Evolutionary conservation across 805 yeast genomes (phyloP).

Genomic region (Ogataea nitratoaversa): DNA sequence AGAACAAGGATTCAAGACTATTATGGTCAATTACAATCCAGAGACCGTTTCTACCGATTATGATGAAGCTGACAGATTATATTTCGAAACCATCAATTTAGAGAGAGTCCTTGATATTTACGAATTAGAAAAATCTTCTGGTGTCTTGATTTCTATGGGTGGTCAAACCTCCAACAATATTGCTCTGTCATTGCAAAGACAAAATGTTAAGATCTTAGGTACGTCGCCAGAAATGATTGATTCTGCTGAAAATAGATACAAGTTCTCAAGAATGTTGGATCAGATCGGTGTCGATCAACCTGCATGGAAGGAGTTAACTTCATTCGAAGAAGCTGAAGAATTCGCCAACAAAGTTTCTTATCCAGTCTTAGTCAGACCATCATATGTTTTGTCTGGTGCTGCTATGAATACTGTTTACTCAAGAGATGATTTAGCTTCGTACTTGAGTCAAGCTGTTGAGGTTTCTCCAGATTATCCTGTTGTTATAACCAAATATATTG

Average conservation of each 20-base stretch:
- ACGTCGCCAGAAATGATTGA: conserved; percentile 94
- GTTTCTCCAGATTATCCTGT: conserved; percentile 97
- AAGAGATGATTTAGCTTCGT: conserved; percentile 73
- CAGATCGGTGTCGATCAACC: conserved; percentile 95
- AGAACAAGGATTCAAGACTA: conserved; percentile 79
- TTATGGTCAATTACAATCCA: conserved; percentile 97
- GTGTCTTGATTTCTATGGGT: conserved; percentile 94
- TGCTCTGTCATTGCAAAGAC: conserved; percentile 74
- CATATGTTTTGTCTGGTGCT: conserved; percentile 96
- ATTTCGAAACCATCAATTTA: conserved; percentile 81
- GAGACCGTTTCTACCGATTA: conserved; percentile 98
- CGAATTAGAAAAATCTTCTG: conserved; percentile 83
- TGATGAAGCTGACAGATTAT: conserved; percentile 95
- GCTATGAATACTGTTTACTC: conserved; percentile 93
- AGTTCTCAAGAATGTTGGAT: conserved; percentile 91
- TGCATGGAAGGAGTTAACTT: conserved; percentile 92
- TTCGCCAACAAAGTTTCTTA: conserved; percentile 86
- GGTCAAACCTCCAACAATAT: conserved; percentile 98
- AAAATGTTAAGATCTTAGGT: conserved; percentile 87
- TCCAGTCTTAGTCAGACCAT: conserved; percentile 97
- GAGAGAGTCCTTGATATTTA: conserved; percentile 98
- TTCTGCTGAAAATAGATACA: conserved; percentile 97
- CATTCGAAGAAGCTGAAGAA: conserved; percentile 75
- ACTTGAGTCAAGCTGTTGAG: conserved; percentile 82
- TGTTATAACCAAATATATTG: conserved; percentile 92